A percentile compares a stretch with the other conserved stretches of the same genome.
Evolutionary conservation across 306 rosid species (phyloP).

Genomic region (Sechiopsis laciniata): DNA sequence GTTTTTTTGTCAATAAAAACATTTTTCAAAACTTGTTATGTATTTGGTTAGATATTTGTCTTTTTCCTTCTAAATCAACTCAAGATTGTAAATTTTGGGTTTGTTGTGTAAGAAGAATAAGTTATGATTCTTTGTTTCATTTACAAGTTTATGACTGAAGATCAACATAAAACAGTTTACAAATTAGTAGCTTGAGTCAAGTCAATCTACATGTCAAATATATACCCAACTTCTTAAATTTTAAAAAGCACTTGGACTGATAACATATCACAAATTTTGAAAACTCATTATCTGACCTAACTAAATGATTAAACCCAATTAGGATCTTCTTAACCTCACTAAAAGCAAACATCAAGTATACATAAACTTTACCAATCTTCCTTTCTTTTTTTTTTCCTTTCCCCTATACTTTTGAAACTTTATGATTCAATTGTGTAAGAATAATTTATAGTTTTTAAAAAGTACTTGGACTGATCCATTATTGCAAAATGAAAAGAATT

Average conservation of each 20-base stretch:
- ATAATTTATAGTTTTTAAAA: neutral
- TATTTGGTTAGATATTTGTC: too few species aligned
- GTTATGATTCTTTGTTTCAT: neutral
- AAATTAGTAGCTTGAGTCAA: neutral
- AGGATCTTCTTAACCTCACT: neutral
- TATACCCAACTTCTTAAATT: too few species aligned
- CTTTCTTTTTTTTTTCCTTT: neutral
- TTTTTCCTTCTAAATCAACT: neutral
- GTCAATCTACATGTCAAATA: neutral
- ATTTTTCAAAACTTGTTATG: too few species aligned
- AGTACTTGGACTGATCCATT: constrained; percentile 8
- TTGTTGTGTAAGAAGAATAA: neutral
- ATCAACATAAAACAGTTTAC: too few species aligned
- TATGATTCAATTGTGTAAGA: neutral
- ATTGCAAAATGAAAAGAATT: neutral
- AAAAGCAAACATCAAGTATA: neutral
- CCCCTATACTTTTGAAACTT: neutral
- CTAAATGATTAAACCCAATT: neutral
- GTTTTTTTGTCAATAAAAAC: too few species aligned
- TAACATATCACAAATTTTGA: neutral
- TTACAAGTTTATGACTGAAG: too few species aligned
- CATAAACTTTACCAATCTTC: neutral
- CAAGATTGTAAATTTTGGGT: neutral
- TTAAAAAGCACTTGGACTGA: too few species aligned
- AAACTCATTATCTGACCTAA: neutral